Percentiles rank a stretch among this genome's conserved stretches.
phyloP scores from a whole-genome alignment of 495 filamentous ascomycete genomes.

The Penicillium riverlandense region DNA sequence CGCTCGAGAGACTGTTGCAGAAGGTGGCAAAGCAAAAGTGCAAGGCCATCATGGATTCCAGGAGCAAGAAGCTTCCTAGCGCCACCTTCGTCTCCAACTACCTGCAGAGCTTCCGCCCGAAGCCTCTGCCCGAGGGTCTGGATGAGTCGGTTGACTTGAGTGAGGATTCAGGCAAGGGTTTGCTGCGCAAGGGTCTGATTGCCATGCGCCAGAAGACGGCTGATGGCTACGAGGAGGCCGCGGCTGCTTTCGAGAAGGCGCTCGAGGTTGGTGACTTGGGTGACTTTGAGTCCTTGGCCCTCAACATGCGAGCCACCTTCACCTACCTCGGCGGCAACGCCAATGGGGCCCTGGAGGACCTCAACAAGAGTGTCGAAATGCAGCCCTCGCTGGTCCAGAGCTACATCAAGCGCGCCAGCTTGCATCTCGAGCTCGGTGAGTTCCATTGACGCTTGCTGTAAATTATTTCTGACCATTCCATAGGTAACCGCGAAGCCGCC shows the following conservation, averaged over 20 bases:
- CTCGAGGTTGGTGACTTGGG: conserved; percentile 70
- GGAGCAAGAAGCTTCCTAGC: conserved; percentile 81
- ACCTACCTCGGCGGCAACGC: conserved; percentile 87
- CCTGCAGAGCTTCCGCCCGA: conserved; percentile 89
- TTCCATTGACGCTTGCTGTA: background rate
- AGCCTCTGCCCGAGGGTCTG: conserved; percentile 70
- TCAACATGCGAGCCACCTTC: conserved; percentile 96
- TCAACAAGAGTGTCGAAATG: conserved; percentile 86
- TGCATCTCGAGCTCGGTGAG: conserved; percentile 92
- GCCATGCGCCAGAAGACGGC: conserved; percentile 78
- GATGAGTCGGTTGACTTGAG: conserved; percentile 68
- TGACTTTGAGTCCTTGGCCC: conserved; percentile 79
- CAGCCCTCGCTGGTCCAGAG: conserved; percentile 85
- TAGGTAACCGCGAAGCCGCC: conserved; percentile 80
- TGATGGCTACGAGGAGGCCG: conserved; percentile 84
- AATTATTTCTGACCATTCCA: conserved; percentile 6
- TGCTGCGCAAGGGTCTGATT: conserved; percentile 72
- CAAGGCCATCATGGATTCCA: conserved; percentile 70
- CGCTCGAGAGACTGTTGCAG: conserved; percentile 89
- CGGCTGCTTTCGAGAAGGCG: conserved; percentile 77
- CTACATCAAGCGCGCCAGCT: conserved; percentile 97
- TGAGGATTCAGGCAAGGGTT: conserved; percentile 75
- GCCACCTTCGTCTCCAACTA: conserved; percentile 97
- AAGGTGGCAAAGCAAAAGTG: conserved; percentile 94
- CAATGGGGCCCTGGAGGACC: conserved; percentile 67